Evolutionary conservation across 306 rosid genomes (phyloP), one percentile per base, ranked within the genome.

Genomic region (Begonia loranthoides): DNA sequence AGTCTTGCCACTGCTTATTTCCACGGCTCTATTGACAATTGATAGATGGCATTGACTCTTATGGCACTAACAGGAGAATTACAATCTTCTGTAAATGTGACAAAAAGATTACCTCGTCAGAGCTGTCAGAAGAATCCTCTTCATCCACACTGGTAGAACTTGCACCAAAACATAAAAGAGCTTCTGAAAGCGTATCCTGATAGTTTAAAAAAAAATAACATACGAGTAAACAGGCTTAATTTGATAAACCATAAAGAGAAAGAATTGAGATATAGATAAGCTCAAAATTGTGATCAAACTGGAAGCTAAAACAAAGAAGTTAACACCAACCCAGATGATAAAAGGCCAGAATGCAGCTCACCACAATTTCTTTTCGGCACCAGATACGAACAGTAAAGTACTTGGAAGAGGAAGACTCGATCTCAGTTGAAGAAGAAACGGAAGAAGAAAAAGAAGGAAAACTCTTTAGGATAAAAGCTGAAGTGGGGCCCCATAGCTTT

Each of bases 141-240:
- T 77, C 79, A 57, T 79, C 77, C 28, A 79, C 62, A 50, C 71
- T 70, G 36, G 81, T 77, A 28, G 89, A 88, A 68, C 63, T 77
- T 58, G 97, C 95, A 48, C 97, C 97, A 70, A 89, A 89, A 75
- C 87, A 73, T 70, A 85, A 69, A 48, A 89, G 87, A 57, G 97
- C 79, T 13, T 85, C 97, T 57, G 87, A 66, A 73, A 84, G 83
- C 73, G 59, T 56, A 63, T 89, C 85, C 97, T 89, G 59, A 51
- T 16, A 62, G 66, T 36, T 63, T 71, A 60, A 58, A 63, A 70
- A 60, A 69, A 24, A 39, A 7, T 28, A 28, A 24, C 36, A 28
- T 7, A 8, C 36, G 9, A 7, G 36, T 4, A 28, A 28, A 28
- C 36, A 28, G 36, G 36, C 36, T 43, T 0, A 10, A 28, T 28